Evolutionary conservation across 2,329 filamentous ascomycete genomes (phyloP).

Genomic region (Penicillium sp.): DNA sequence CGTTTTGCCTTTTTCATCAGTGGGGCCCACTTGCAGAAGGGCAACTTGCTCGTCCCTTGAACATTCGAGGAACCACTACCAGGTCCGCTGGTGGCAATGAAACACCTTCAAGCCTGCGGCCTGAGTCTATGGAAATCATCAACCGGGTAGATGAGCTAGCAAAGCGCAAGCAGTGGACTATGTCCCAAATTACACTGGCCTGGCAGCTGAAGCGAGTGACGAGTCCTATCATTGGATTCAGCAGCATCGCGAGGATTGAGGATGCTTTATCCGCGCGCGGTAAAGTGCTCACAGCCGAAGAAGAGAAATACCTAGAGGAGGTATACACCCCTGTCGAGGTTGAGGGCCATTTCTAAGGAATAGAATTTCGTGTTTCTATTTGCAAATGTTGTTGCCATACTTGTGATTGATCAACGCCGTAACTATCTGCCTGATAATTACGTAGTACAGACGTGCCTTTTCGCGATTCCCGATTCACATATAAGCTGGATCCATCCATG

Average conservation of each 20-base stretch:
- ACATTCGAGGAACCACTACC: background rate
- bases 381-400: too few relatives aligned
- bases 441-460: too few relatives aligned
- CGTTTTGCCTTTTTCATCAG: background rate
- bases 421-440: too few relatives aligned
- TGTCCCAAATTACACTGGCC: conserved; percentile 12
- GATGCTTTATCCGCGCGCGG: conserved; percentile 12
- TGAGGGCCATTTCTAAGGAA: background rate
- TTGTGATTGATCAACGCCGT: too few relatives aligned
- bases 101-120: background rate
- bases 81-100: background rate
- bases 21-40: conserved; percentile 7
- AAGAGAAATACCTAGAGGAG: conserved; percentile 61
- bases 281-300: conserved; percentile 45
- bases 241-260: conserved; percentile 14
- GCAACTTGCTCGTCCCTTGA: conserved; percentile 2
- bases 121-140: conserved; percentile 11
- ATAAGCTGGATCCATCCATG: too few relatives aligned
- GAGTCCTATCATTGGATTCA: conserved; percentile 15
- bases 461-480: too few relatives aligned
- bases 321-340: conserved; percentile 44
- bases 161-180: conserved; percentile 9
- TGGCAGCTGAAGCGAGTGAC: conserved; percentile 7
- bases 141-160: conserved; percentile 12
- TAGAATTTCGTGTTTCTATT: too few relatives aligned